phyloP scores from a whole-genome alignment of 495 filamentous ascomycete genomes.

The Aspergillus mulundensis region DNA sequence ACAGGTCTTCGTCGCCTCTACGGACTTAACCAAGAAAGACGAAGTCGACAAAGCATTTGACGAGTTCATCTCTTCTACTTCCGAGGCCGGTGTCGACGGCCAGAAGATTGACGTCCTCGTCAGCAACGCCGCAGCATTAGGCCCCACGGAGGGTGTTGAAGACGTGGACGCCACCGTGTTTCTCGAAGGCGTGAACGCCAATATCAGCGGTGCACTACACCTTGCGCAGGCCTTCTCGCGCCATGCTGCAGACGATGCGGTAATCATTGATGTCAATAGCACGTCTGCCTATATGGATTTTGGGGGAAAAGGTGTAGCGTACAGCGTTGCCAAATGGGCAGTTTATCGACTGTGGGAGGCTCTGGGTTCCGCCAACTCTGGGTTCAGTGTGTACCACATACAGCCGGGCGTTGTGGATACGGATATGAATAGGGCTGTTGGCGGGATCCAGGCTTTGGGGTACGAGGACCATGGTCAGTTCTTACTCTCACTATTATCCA shows the following conservation, averaged over 20 bases:
- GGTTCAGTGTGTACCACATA: slow-evolving; percentile 39
- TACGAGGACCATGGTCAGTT: slow-evolving; percentile 3
- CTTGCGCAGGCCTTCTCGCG: slow-evolving; percentile 39
- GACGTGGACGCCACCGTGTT: neutral
- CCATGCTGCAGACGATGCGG: slow-evolving; percentile 29
- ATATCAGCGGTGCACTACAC: slow-evolving; percentile 33
- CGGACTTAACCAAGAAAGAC: slow-evolving; percentile 38
- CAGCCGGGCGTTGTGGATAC: slow-evolving; percentile 46
- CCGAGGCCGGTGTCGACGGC: neutral
- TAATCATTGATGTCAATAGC: slow-evolving; percentile 21
- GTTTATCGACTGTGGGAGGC: slow-evolving; percentile 37
- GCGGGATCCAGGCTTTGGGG: neutral
- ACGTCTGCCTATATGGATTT: slow-evolving; percentile 36
- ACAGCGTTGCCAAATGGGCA: slow-evolving; percentile 40
- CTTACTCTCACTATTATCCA: neutral
- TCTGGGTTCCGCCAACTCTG: slow-evolving; percentile 30
- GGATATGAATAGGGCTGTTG: slow-evolving; percentile 25
- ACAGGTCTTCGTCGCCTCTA: slow-evolving; percentile 25
- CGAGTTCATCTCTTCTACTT: slow-evolving; percentile 11
- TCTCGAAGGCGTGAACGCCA: slow-evolving; percentile 14
- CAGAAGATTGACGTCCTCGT: slow-evolving; percentile 11
- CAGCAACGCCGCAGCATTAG: slow-evolving; percentile 27
- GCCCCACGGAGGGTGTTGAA: slow-evolving; percentile 22
- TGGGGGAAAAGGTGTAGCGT: slow-evolving; percentile 26
- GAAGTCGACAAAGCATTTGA: slow-evolving; percentile 36